phyloP scores from a whole-genome alignment of 805 yeast species.

The Candida easanensis region DNA sequence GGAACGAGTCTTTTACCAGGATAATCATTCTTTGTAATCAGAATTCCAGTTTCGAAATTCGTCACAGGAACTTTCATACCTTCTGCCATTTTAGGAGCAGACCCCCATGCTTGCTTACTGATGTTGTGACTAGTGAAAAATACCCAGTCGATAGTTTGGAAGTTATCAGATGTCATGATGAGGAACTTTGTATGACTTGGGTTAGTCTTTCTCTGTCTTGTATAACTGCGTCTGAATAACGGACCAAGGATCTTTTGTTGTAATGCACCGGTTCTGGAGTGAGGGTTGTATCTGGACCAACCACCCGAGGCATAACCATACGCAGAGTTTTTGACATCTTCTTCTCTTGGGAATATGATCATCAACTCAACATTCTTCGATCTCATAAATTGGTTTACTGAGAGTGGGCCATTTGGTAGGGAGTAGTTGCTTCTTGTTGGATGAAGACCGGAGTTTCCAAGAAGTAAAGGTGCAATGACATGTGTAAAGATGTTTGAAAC shows the following conservation, averaged over 20 bases:
- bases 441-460: slow-evolving; percentile 11
- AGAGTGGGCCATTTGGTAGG: slow-evolving; percentile 1
- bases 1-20: slow-evolving; percentile 38
- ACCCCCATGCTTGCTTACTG: slow-evolving; percentile 83
- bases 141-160: slow-evolving; percentile 59
- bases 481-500: slow-evolving; percentile 25
- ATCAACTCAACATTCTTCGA: slow-evolving; percentile 32
- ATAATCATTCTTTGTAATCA: slow-evolving; percentile 34
- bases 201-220: slow-evolving; percentile 26
- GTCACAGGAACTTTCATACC: slow-evolving; percentile 32
- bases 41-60: slow-evolving; percentile 56
- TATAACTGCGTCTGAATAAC: slow-evolving; percentile 33
- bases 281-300: slow-evolving; percentile 45
- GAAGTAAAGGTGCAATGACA: slow-evolving; percentile 21
- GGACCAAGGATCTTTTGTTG: slow-evolving; percentile 43
- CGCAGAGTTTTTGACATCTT: slow-evolving; percentile 37
- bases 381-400: slow-evolving; percentile 10
- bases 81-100: slow-evolving; percentile 21
- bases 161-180: slow-evolving; percentile 49
- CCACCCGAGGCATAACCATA: slow-evolving; percentile 49
- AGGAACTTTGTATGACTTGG: slow-evolving; percentile 74
- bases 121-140: slow-evolving; percentile 72
- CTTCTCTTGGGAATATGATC: slow-evolving; percentile 44
- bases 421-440: slow-evolving; percentile 8
- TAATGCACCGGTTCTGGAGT: slow-evolving; percentile 22